phyloP scores from a whole-genome alignment of 768 basidiomycete species.

The Rhizopogon vesiculosus region DNA sequence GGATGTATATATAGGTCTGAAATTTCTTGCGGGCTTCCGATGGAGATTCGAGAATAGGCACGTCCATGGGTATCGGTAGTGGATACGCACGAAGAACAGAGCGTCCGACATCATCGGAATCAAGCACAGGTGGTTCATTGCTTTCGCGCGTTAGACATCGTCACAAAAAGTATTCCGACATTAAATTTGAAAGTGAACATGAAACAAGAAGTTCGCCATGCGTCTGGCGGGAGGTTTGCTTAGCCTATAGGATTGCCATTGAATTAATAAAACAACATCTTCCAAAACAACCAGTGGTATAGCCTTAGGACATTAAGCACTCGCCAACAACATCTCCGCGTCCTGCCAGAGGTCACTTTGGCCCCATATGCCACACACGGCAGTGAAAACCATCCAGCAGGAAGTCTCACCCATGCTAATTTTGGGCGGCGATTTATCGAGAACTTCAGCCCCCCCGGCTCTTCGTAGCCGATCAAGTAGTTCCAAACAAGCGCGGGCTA shows the following conservation, averaged over 20 bases:
- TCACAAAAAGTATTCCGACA: neutral
- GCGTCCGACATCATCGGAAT: neutral
- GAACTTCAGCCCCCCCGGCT: constrained; percentile 4
- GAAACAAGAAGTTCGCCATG: neutral
- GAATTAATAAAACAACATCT: neutral
- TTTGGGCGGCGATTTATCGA: constrained; percentile 11
- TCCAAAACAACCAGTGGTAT: neutral
- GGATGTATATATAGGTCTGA: neutral
- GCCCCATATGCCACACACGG: constrained; percentile 65
- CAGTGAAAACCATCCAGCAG: constrained; percentile 73
- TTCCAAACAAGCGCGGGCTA: constrained; percentile 65
- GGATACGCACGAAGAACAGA: neutral
- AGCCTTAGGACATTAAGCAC: constrained; percentile 2
- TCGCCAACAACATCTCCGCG: constrained; percentile 48
- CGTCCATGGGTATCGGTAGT: neutral
- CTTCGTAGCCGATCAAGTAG: constrained; percentile 28
- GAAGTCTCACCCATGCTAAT: constrained; percentile 37
- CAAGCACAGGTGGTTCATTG: neutral
- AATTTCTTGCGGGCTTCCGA: neutral
- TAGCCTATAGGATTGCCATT: neutral
- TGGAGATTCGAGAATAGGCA: neutral
- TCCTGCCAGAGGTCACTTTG: constrained; percentile 82
- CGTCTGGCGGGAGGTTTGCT: no score
- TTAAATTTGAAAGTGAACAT: neutral
- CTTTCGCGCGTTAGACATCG: neutral